phyloP scores from a whole-genome alignment of 1,139 yeast genomes.

The Candida neerlandica region DNA sequence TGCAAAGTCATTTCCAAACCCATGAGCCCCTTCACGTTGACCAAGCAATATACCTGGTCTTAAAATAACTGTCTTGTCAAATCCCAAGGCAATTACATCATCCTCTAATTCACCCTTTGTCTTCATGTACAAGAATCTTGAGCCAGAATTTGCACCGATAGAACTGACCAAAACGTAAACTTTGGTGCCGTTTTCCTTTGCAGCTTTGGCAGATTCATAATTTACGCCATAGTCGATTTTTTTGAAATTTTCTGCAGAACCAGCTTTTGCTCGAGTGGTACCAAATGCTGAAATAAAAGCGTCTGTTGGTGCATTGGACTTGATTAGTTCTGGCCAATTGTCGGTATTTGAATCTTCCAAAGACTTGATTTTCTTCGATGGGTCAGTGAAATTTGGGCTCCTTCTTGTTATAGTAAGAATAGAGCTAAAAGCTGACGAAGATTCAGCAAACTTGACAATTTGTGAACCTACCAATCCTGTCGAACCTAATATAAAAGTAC shows the following conservation, averaged over 20 bases:
- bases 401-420: constrained; percentile 53
- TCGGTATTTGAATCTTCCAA: constrained; percentile 26
- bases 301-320: constrained; percentile 18
- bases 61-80: constrained; percentile 67
- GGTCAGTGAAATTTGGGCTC: constrained; percentile 20
- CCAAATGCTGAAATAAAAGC: constrained; percentile 66
- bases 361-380: constrained; percentile 11
- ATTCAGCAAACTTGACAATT: constrained; percentile 41
- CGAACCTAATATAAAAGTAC: constrained; percentile 52
- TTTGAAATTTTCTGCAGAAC: constrained; percentile 65
- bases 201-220: constrained; percentile 64
- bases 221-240: constrained; percentile 73
- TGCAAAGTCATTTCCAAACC: constrained; percentile 30
- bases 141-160: constrained; percentile 54
- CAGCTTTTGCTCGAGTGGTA: constrained; percentile 74
- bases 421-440: constrained; percentile 29
- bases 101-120: constrained; percentile 69
- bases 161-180: constrained; percentile 68
- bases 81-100: constrained; percentile 56
- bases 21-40: constrained; percentile 48
- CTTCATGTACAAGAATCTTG: constrained; percentile 57
- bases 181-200: constrained; percentile 63
- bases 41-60: constrained; percentile 75
- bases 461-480: constrained; percentile 63
- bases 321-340: constrained; percentile 43